Evolutionary conservation across 2,329 filamentous ascomycete species (phyloP), one percentile per base, ranked within the genome.

Genomic region (Cytospora schulzeri): DNA sequence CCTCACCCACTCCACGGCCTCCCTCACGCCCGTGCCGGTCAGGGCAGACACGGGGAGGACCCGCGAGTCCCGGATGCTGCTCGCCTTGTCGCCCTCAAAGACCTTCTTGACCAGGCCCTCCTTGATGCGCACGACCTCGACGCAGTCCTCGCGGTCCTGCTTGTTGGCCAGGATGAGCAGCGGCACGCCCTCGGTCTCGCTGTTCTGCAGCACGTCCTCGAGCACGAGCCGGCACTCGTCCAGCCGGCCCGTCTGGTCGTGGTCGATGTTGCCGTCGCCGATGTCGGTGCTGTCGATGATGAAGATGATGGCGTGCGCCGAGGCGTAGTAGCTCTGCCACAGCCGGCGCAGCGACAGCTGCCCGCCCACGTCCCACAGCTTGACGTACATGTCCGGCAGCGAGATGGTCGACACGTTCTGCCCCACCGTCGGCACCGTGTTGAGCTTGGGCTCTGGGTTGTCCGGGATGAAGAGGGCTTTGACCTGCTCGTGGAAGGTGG

Each of bases 341-440:
- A 98, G 86, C 68, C 90, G 90, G 67, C 95, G 89, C 74, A 99
- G 85, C 31, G 87, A 90, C 73, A 95, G 88, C 78, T 99, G 95
- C 8, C 95, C 95, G 69, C 95, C 95, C 0, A 99, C 92, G 75
- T 99, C 95, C 95, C 95, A 98, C 72, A 99, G 91, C 82, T 97
- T 97, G 74, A 99, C 84, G 81, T 98, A 97, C 87, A 97, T 94
- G 76, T 97, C 92, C 19, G 92, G 90, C 28, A 98, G 84, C 26
- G 91, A 88, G 74, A 99, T 91, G 55, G 93, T 95, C 68, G 92
- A 91, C 69, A 98, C 93, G 78, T 98, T 98, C 77, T 98, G 95
- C 69, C 95, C 95, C 71, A 98, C 94, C 24, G 95, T 99, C 31
- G 95, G 95, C 9, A 98, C 94, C 53, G 94, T 97, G 76, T 95